These are phyloP conservation scores for Purpureocillium takamizusanense DNA, from an alignment of 2,329 filamentous ascomycete species.

Conservation along the genomic window DNA sequence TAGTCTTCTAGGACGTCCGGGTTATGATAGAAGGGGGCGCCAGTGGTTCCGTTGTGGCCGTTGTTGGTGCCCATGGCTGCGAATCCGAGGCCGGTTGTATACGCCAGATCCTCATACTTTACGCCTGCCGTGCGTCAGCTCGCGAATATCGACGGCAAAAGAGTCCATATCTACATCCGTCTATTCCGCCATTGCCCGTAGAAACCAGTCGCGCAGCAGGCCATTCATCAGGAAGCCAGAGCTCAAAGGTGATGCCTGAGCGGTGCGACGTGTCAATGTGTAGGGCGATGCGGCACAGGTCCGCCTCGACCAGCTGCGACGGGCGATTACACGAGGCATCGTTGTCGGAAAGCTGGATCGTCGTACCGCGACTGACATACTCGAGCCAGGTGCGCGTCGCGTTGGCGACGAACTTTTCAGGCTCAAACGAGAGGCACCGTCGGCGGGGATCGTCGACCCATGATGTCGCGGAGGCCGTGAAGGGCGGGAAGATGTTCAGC, in stretches of 20 bases:
- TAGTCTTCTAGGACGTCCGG: conserved; percentile 27
- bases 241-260: conserved; percentile 21
- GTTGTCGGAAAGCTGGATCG: conserved; percentile 19
- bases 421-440: conserved; percentile 3
- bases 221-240: conserved; percentile 38
- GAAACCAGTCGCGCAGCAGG: conserved; percentile 30
- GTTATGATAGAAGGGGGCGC: conserved; percentile 21
- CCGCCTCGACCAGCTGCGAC: conserved; percentile 10
- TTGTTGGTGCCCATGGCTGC: conserved; percentile 40
- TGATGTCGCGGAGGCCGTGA: not conserved
- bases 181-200: conserved; percentile 39
- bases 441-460: not conserved
- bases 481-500: not conserved
- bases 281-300: conserved; percentile 12
- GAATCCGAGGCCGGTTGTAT: conserved; percentile 32
- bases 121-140: conserved; percentile 19
- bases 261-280: conserved; percentile 7
- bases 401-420: conserved; percentile 2
- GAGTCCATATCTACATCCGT: conserved; percentile 20
- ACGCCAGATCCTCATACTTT: conserved; percentile 36
- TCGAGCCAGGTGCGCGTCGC: conserved; percentile 3
- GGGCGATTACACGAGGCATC: conserved; percentile 24
- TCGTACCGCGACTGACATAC: conserved; percentile 4
- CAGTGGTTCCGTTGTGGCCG: conserved; percentile 36
- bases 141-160: not conserved